Conservation (phyloP, 345 rosid species). For the Boechera retrofracta region DNA sequence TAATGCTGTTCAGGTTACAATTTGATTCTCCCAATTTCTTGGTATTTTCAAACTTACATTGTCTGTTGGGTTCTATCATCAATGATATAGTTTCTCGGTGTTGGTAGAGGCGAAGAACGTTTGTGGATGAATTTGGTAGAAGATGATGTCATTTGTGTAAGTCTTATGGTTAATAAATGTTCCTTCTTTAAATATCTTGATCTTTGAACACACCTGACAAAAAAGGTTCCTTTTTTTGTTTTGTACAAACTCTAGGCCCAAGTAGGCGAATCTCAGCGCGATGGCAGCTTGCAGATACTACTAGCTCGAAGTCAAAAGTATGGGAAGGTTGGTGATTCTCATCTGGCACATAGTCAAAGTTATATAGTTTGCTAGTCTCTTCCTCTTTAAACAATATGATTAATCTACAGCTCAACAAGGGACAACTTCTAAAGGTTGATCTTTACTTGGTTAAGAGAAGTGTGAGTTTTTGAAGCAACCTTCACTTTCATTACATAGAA, state of each 20-base stretch:
- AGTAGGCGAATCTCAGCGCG: slow-evolving; percentile 71
- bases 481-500: slow-evolving; percentile 76
- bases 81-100: slow-evolving; percentile 6
- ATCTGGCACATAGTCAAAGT: not conserved
- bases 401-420: slow-evolving; percentile 69
- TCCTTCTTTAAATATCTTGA: not conserved
- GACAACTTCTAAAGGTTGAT: slow-evolving; percentile 67
- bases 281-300: slow-evolving; percentile 76
- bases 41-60: not conserved
- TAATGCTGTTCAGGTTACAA: slow-evolving; percentile 75
- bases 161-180: slow-evolving; percentile 34
- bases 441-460: slow-evolving; percentile 76
- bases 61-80: slow-evolving; percentile 14
- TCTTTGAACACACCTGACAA: slow-evolving; percentile 9
- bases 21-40: not conserved
- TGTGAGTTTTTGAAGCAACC: slow-evolving; percentile 45
- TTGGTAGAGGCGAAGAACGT: slow-evolving; percentile 79
- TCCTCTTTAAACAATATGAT: not conserved
- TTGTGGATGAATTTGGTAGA: slow-evolving; percentile 84
- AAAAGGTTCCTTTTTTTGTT: not conserved
- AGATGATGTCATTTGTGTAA: slow-evolving; percentile 84
- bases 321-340: slow-evolving; percentile 71
- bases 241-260: slow-evolving; percentile 57
- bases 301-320: slow-evolving; percentile 88
- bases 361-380: not conserved